phyloP scores from a whole-genome alignment of 2,329 filamentous ascomycete genomes.

The Xylariaceae sp. region DNA sequence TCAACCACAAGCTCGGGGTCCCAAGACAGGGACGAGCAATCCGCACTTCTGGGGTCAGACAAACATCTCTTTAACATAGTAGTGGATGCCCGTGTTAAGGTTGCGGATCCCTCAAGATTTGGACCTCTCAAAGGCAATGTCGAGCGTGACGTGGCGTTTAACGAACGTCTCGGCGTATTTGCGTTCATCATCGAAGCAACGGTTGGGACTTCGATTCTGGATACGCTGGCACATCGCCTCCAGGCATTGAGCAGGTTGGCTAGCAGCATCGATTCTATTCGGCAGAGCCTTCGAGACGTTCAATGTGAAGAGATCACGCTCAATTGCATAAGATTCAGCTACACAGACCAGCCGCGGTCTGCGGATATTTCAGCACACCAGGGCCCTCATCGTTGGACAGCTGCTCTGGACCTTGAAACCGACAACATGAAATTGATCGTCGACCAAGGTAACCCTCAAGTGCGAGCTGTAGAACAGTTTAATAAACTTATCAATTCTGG shows the following conservation, averaged over 20 bases:
- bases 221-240: conserved; percentile 56
- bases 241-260: conserved; percentile 67
- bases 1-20: conserved; percentile 9
- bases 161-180: conserved; percentile 57
- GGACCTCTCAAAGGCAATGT: conserved; percentile 50
- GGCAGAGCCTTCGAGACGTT: conserved; percentile 51
- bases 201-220: conserved; percentile 56
- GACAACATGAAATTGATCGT: conserved; percentile 56
- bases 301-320: conserved; percentile 58
- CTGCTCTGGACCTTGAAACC: conserved; percentile 54
- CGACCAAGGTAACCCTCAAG: conserved; percentile 61
- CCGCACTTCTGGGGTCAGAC: conserved; percentile 14
- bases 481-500: conserved; percentile 44
- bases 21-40: conserved; percentile 1
- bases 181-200: conserved; percentile 55
- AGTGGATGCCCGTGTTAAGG: conserved; percentile 52
- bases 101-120: conserved; percentile 52
- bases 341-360: conserved; percentile 41
- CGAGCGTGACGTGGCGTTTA: conserved; percentile 61
- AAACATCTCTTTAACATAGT: conserved; percentile 37
- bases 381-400: conserved; percentile 42
- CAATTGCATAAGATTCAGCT: conserved; percentile 63
- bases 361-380: conserved; percentile 17
- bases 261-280: conserved; percentile 63
- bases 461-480: conserved; percentile 57